These are phyloP conservation scores for Alectoria sarmentosa DNA, from an alignment of 495 filamentous ascomycete species.

Conservation along the genomic window DNA sequence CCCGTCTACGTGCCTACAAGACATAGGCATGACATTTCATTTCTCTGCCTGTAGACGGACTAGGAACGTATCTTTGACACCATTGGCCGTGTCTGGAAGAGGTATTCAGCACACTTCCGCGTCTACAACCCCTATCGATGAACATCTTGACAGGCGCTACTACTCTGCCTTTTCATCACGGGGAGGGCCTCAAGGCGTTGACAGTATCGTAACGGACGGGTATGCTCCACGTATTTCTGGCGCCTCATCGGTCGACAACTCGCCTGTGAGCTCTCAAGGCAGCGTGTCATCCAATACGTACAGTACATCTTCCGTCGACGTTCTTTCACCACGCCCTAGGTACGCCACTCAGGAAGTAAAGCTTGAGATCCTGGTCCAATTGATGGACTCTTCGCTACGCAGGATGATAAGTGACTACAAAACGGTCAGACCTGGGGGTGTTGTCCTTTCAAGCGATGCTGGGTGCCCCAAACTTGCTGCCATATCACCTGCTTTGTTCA, in stretches of 20 bases:
- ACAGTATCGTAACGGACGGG: background rate
- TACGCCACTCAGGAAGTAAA: constrained; percentile 10
- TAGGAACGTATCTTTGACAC: background rate
- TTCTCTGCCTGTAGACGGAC: constrained; percentile 15
- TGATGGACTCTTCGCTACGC: constrained; percentile 31
- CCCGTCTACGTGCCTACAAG: constrained; percentile 2
- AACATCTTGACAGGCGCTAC: background rate
- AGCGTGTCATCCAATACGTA: constrained; percentile 1
- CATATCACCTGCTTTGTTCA: constrained; percentile 35
- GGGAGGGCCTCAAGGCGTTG: background rate
- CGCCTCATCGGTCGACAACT: background rate
- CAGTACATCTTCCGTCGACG: background rate
- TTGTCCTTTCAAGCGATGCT: constrained; percentile 14
- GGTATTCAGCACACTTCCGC: background rate
- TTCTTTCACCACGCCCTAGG: background rate
- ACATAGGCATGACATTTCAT: background rate
- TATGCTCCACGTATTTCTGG: background rate
- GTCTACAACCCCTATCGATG: background rate
- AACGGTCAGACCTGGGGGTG: constrained; percentile 4
- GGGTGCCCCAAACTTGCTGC: constrained; percentile 25
- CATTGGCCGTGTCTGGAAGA: background rate
- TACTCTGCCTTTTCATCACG: background rate
- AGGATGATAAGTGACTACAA: constrained; percentile 24
- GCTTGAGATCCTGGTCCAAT: background rate
- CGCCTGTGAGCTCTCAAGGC: background rate